Conservation (phyloP, 2,329 filamentous ascomycete genomes). For the Aureobasidium subglaciale region DNA sequence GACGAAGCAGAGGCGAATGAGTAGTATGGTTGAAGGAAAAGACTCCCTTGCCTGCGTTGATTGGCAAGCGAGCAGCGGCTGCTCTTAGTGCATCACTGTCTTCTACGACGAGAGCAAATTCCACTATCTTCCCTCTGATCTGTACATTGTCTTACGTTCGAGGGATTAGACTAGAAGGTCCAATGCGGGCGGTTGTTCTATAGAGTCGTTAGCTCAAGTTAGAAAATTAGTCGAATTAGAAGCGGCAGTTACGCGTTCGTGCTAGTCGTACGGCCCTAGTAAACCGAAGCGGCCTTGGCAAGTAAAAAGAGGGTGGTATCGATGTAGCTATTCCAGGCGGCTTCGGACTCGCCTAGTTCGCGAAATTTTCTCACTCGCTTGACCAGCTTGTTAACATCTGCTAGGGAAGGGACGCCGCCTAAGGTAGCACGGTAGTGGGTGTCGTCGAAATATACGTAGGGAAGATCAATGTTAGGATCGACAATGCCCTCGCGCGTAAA, state of each 20-base stretch:
- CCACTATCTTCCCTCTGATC: constrained; percentile 12
- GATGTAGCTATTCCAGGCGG: constrained; percentile 10
- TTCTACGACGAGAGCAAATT: constrained; percentile 11
- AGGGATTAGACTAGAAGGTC: constrained; percentile 10
- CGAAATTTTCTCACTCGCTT: constrained; percentile 7
- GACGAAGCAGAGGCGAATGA: constrained; percentile 6
- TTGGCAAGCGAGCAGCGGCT: constrained; percentile 7
- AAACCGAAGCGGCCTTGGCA: constrained; percentile 10
- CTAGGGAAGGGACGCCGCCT: constrained; percentile 9
- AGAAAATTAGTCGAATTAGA: constrained; percentile 3
- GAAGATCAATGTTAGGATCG: constrained; percentile 12
- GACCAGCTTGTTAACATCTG: constrained; percentile 5
- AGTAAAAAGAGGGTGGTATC: constrained; percentile 10
- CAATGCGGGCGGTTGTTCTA: constrained; percentile 7
- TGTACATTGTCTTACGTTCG: constrained; percentile 11
- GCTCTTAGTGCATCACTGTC: neutral
- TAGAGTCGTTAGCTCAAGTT: constrained; percentile 3
- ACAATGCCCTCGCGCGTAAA: constrained; percentile 13
- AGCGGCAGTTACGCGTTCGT: constrained; percentile 7
- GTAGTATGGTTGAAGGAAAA: constrained; percentile 14
- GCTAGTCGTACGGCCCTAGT: constrained; percentile 2
- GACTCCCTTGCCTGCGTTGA: constrained; percentile 8
- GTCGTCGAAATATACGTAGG: constrained; percentile 10
- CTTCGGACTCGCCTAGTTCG: constrained; percentile 10
- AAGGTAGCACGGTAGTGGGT: constrained; percentile 12